Conservation (phyloP, 1,284 basidiomycete genomes). For the Flammula alnicola region DNA sequence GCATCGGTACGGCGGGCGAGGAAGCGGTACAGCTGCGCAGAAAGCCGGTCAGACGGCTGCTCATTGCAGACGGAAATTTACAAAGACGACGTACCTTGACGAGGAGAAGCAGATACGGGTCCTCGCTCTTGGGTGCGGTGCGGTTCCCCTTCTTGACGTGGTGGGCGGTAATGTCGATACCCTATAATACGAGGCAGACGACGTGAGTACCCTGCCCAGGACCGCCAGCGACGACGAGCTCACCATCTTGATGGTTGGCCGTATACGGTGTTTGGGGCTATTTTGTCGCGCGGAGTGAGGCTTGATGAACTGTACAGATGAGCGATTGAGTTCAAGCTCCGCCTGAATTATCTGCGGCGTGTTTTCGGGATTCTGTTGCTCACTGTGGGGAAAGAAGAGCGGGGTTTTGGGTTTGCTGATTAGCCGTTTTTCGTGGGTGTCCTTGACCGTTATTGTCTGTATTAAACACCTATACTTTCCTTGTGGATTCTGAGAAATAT, state of each 20-base stretch:
- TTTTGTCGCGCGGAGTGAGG: slow-evolving; percentile 43
- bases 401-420: not conserved
- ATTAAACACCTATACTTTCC: no score
- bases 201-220: slow-evolving; percentile 24
- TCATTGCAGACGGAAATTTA: slow-evolving; percentile 6
- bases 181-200: slow-evolving; percentile 66
- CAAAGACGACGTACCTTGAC: slow-evolving; percentile 78
- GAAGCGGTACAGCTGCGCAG: slow-evolving; percentile 93
- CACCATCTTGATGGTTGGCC: slow-evolving; percentile 79
- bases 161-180: slow-evolving; percentile 97
- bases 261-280: slow-evolving; percentile 45
- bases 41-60: slow-evolving; percentile 4
- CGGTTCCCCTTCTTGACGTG: slow-evolving; percentile 99
- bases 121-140: slow-evolving; percentile 97
- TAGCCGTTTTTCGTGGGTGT: no score
- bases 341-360: slow-evolving; percentile 27
- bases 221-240: slow-evolving; percentile 50
- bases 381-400: not conserved
- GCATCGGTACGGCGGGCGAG: slow-evolving; percentile 96
- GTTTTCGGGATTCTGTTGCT: not conserved
- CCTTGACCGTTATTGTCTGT: no score
- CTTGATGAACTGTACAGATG: slow-evolving; percentile 65
- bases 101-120: slow-evolving; percentile 97
- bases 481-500: not conserved
- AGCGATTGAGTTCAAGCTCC: slow-evolving; percentile 45